phyloP scores from a whole-genome alignment of 228 moss, liverwort and hornwort genomes.

The Sphagnum magellanicum region DNA sequence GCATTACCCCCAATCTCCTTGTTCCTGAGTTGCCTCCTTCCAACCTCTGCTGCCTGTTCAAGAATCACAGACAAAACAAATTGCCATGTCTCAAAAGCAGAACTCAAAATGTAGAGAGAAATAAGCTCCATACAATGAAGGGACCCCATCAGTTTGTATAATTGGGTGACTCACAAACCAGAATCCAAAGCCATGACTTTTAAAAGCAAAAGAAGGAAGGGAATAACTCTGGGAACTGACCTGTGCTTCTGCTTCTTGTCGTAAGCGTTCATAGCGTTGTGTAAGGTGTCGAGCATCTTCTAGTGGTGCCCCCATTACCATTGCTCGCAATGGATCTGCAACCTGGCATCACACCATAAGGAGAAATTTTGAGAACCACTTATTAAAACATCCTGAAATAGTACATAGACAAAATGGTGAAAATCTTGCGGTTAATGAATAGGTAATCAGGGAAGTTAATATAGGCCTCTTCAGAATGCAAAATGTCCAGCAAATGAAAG shows the following conservation, averaged over 20 bases:
- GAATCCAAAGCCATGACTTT: not conserved
- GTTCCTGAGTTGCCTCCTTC: conserved; percentile 69
- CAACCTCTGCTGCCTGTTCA: conserved; percentile 76
- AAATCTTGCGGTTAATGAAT: too few species aligned
- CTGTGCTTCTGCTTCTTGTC: conserved; percentile 90
- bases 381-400: too few species aligned
- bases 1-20: conserved; percentile 64
- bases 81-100: too few species aligned
- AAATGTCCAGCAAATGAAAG: too few species aligned
- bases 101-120: too few species aligned
- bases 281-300: conserved; percentile 94
- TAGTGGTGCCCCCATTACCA: conserved; percentile 93
- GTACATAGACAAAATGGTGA: too few species aligned
- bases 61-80: not conserved
- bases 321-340: conserved; percentile 77
- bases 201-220: not conserved
- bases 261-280: conserved; percentile 86
- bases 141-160: too few species aligned
- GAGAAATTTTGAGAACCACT: too few species aligned
- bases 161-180: too few species aligned
- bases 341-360: conserved; percentile 18
- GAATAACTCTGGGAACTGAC: conserved; percentile 6
- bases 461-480: too few species aligned
- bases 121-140: too few species aligned
- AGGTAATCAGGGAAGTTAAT: too few species aligned